Conservation (phyloP, 2,329 filamentous ascomycete species). For the Chaetoscypha palmicola region DNA sequence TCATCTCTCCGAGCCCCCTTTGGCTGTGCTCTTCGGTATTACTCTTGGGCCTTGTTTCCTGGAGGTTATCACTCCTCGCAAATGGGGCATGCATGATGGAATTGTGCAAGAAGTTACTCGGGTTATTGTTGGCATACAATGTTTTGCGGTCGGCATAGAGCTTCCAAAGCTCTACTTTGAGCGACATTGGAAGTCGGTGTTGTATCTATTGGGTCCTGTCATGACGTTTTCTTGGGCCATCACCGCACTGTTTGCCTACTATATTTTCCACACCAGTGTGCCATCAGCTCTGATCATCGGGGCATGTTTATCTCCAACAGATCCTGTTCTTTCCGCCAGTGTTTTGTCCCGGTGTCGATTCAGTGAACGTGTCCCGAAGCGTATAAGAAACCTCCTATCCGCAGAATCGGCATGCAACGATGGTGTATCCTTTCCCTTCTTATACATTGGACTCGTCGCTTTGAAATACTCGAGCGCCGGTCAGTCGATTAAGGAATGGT, state of each 20-base stretch:
- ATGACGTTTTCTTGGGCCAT: constrained; percentile 34
- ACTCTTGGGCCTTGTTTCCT: constrained; percentile 64
- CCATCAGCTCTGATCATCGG: constrained; percentile 43
- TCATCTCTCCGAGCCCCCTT: constrained; percentile 52
- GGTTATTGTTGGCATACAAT: constrained; percentile 65
- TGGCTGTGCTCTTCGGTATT: constrained; percentile 61
- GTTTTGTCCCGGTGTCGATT: constrained; percentile 48
- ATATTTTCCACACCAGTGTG: constrained; percentile 40
- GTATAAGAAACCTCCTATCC: constrained; percentile 43
- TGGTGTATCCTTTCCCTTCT: constrained; percentile 47
- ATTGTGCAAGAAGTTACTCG: constrained; percentile 66
- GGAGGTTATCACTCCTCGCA: constrained; percentile 51
- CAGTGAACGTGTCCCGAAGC: constrained; percentile 42
- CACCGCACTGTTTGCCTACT: constrained; percentile 39
- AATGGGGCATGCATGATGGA: constrained; percentile 61
- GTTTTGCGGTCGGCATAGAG: constrained; percentile 66
- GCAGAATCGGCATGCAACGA: constrained; percentile 52
- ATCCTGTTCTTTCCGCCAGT: constrained; percentile 47
- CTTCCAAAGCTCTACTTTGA: constrained; percentile 43
- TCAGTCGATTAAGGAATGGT: constrained; percentile 42
- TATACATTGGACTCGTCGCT: constrained; percentile 44
- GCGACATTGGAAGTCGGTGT: constrained; percentile 24
- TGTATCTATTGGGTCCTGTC: constrained; percentile 24
- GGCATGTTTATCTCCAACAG: constrained; percentile 49
- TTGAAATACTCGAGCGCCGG: constrained; percentile 34